Percentiles rank a stretch among this genome's conserved stretches.
These are phyloP conservation scores for Amanita polypyramis DNA, from an alignment of 768 basidiomycete species.

Conservation along the genomic window DNA sequence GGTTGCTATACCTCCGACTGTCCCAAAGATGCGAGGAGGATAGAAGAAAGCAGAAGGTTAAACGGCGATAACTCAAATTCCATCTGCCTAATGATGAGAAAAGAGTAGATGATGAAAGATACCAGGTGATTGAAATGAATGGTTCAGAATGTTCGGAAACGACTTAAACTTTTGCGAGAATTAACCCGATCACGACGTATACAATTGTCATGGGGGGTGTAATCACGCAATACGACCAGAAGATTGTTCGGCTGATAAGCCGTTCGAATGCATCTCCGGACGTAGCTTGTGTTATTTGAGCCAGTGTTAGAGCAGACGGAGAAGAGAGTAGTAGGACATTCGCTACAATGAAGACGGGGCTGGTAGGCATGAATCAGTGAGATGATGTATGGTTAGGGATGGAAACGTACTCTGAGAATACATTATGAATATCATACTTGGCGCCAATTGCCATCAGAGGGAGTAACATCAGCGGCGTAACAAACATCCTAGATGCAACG, in stretches of 20 bases:
- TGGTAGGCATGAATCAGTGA: constrained; percentile 17
- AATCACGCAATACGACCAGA: constrained; percentile 84
- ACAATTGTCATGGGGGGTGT: constrained; percentile 78
- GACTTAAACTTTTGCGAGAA: constrained; percentile 41
- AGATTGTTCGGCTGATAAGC: constrained; percentile 83
- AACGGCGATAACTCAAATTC: background rate
- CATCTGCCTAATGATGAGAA: background rate
- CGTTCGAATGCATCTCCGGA: constrained; percentile 85
- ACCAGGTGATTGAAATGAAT: too few relatives aligned
- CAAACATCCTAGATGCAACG: constrained; percentile 76
- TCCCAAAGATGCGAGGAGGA: too few relatives aligned
- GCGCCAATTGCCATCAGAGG: constrained; percentile 65
- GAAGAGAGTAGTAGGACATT: constrained; percentile 75
- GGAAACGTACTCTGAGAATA: constrained; percentile 66
- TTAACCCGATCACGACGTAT: constrained; percentile 67
- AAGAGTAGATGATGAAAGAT: background rate
- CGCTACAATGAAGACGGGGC: constrained; percentile 81
- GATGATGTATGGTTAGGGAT: constrained; percentile 4
- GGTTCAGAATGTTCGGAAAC: background rate
- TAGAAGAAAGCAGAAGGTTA: too few relatives aligned
- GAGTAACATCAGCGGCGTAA: constrained; percentile 70
- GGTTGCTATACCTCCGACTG: too few relatives aligned
- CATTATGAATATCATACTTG: constrained; percentile 41
- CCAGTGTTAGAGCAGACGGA: constrained; percentile 56
- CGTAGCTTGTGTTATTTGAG: constrained; percentile 72